Evolutionary conservation across 2,329 filamentous ascomycete genomes (phyloP), one percentile per base, ranked within the genome.

Genomic region (Hirsutella rhossiliensis): DNA sequence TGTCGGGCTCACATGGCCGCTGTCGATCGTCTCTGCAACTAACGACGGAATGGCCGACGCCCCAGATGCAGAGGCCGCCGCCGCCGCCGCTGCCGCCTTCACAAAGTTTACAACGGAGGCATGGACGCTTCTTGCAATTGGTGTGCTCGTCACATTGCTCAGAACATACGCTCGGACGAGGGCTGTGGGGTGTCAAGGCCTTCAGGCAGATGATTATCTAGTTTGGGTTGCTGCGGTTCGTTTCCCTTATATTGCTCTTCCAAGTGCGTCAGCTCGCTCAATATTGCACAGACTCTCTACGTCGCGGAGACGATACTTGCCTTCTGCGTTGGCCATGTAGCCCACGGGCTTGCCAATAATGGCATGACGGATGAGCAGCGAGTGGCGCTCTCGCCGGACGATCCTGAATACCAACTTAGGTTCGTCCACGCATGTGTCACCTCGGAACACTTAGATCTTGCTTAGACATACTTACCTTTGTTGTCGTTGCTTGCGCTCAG

Each of bases 131-230:
- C 59, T 78, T 17, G 68, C 58, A 0, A 50, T 78, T 20, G 74
- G 69, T 6, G 56, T 75, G 17, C 43, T 66, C 29, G 52, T 76
- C 39, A 77, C 78, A 12, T 54, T 55, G 8, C 52, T 80, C 11
- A 67, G 78, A 29, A 67, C 69, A 2, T 68, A 66, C 42, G 66
- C 73, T 11, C 64, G 78, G 40, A 62, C 71, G 50, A 62, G 55
- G 29, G 58, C 62, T 11, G 68, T 70, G 2, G 76, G 77, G 13
- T 59, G 69, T 32, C 61, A 57, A 44, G 64, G 66, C n/a, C 67
- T 81, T 44, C 65, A 69, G 49, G 62, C 67, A 1, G 78, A 81
- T 55, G 78, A 82, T 48, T 79, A 75, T 51, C 54, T 82, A 28
- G 76, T 79, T 59, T 57, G 71, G 38, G n/a, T 76, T 17, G 75